Evolutionary conservation across 192 early-diverging fungal genomes (phyloP), one percentile per base, ranked within the genome.

Genomic region (Geranomyces michiganensis): DNA sequence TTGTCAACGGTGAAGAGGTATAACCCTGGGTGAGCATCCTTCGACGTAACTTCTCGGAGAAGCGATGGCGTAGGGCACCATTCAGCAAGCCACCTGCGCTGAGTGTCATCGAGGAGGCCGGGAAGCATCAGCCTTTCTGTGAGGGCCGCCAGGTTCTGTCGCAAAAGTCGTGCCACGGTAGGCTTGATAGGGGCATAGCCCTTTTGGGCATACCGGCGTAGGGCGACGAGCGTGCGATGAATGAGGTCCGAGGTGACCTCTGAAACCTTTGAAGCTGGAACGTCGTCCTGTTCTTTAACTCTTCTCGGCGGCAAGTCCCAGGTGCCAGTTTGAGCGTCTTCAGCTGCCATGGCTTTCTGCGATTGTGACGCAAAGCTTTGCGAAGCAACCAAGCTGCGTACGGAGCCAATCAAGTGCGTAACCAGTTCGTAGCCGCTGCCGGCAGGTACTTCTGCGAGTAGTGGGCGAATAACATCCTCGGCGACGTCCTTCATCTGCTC

Each of bases 71-170:
- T 53, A 24, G 51, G 51, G 51, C 51, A 53, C 51, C 51, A 53
- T 53, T 53, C 51, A 26, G 51, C 51, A 53, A 53, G 51, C 51
- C 51, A 53, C 17, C 51, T 53, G 51, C 51, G 51, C 51, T 53
- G 51, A 26, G 51, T 9, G 26, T 53, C 51, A 26, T 53, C 51
- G 3, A 53, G 51, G 21, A 53, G 19, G 51, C 51, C 51, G 26
- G 51, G 51, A n/a, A 53, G 26, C 51, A 53, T 3, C 26, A 53
- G 26, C 51, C 51, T n/a, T 53, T 53, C 51, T n/a, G 51, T 53
- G 21, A 53, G 21, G 26, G 51, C 15, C 26, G 51, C 3, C 51
- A 53, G 51, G 26, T 53, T 53, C 51, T 26, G 51, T 26, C 26
- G 19, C 21, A 53, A 26, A n/a, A 53, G 51, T 15, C 15, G 51